Percentiles rank a stretch among this genome's conserved stretches.
These are phyloP conservation scores for Ustilago tritici DNA, from an alignment of 1,284 basidiomycete genomes.

Conservation along the genomic window DNA sequence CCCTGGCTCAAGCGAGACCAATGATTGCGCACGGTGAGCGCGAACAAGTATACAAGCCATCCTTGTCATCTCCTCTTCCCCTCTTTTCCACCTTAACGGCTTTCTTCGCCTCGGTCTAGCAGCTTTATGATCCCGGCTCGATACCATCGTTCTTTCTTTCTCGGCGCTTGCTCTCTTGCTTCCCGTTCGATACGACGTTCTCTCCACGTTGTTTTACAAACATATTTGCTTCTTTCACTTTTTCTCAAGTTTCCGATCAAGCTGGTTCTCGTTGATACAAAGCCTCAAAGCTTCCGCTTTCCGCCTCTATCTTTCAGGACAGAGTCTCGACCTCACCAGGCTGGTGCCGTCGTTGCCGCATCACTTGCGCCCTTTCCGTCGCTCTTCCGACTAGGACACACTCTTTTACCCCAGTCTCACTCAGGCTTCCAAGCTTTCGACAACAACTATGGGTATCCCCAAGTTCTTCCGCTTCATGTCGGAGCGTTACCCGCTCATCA, in stretches of 20 bases:
- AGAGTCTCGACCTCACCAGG: neutral
- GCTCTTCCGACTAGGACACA: constrained; percentile 1
- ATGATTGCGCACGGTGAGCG: constrained; percentile 3
- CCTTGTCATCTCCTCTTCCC: neutral
- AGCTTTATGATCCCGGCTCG: constrained; percentile 25
- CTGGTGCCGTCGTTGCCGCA: neutral
- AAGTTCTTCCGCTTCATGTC: constrained; percentile 76
- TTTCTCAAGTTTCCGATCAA: neutral
- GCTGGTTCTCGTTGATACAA: neutral
- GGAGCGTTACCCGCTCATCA: constrained; percentile 97
- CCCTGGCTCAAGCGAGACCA: neutral
- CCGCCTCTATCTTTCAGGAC: neutral
- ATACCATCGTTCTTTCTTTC: constrained; percentile 15
- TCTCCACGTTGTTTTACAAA: constrained; percentile 15
- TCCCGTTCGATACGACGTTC: constrained; percentile 13
- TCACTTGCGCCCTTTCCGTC: neutral
- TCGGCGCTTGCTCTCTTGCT: constrained; percentile 21
- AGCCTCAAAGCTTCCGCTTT: neutral
- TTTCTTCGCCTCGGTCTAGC: constrained; percentile 44
- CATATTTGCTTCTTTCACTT: constrained; percentile 27
- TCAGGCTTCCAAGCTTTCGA: constrained; percentile 14
- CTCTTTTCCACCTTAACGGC: constrained; percentile 31
- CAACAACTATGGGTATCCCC: constrained; percentile 64
- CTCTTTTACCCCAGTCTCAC: neutral
- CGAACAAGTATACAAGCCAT: neutral